phyloP scores from a whole-genome alignment of 2,329 filamentous ascomycete genomes.

The Cladophialophora psammophila region DNA sequence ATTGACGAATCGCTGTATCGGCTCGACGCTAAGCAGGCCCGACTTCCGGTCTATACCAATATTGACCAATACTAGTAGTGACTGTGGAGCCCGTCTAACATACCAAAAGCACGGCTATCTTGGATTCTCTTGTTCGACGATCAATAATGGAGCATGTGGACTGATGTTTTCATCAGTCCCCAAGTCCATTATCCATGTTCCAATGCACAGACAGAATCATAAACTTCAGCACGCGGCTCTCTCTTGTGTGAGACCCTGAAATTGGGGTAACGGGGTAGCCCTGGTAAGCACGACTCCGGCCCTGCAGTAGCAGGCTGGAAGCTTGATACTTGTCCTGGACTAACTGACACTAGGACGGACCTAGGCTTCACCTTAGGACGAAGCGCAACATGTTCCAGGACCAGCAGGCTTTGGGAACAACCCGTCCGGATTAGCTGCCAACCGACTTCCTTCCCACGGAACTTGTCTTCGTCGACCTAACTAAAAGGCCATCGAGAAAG shows the following conservation, averaged over 20 bases:
- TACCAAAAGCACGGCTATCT: not conserved
- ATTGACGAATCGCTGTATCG: not conserved
- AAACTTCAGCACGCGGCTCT: not conserved
- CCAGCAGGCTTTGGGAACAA: not conserved
- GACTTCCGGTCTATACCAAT: not conserved
- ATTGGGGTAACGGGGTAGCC: not conserved
- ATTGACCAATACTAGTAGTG: too few species aligned
- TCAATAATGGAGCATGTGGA: not conserved
- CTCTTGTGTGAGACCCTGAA: not conserved
- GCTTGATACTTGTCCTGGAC: not conserved
- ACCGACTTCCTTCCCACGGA: not conserved
- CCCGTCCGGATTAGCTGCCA: not conserved
- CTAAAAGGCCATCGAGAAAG: not conserved
- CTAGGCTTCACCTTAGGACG: conserved; percentile 3
- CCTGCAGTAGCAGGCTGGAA: not conserved
- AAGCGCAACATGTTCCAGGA: not conserved
- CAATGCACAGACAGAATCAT: not conserved
- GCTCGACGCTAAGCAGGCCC: not conserved
- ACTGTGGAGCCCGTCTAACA: too few species aligned
- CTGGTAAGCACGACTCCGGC: not conserved
- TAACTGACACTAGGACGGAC: not conserved
- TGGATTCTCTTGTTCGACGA: not conserved
- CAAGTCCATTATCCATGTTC: not conserved
- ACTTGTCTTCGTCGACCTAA: not conserved
- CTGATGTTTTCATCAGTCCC: not conserved